Percentiles rank a stretch among this genome's conserved stretches.
phyloP scores from a whole-genome alignment of 192 early-diverging fungal species.

The Coemansia sp. region DNA sequence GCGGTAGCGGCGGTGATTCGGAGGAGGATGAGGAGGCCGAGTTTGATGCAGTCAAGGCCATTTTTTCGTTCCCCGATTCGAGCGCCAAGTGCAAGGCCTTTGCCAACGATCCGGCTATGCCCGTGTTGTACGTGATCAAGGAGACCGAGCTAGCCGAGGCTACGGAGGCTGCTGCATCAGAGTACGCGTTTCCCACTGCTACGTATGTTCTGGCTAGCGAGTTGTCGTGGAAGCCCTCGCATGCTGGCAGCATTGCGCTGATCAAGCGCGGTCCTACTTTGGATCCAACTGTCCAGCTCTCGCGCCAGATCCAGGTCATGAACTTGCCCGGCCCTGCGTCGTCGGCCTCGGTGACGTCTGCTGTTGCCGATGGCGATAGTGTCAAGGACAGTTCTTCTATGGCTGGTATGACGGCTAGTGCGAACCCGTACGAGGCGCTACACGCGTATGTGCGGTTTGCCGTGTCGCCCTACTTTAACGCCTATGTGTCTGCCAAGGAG shows the following conservation, averaged over 20 bases:
- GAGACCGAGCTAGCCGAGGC: conserved; percentile 57
- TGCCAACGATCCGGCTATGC: conserved; percentile 71
- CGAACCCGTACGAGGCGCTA: conserved; percentile 83
- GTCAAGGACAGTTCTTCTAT: not conserved
- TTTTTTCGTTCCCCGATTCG: conserved; percentile 71
- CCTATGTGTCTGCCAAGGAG: conserved; percentile 78
- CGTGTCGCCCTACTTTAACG: conserved; percentile 95
- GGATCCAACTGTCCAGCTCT: conserved; percentile 71
- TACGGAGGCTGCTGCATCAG: conserved; percentile 13
- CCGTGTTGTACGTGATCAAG: conserved; percentile 79
- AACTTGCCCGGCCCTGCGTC: conserved; percentile 80
- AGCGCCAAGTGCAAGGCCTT: conserved; percentile 74
- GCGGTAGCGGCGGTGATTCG: conserved; percentile 18
- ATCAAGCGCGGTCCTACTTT: conserved; percentile 77
- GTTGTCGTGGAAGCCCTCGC: conserved; percentile 70
- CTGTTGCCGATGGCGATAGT: not conserved
- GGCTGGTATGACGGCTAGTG: conserved; percentile 41
- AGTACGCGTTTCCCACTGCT: conserved; percentile 15
- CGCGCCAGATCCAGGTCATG: conserved; percentile 86
- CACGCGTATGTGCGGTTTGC: conserved; percentile 93
- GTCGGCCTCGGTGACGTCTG: conserved; percentile 18
- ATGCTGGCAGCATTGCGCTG: conserved; percentile 75
- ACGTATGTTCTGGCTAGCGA: conserved; percentile 71
- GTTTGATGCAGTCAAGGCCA: conserved; percentile 60
- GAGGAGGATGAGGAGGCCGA: conserved; percentile 55